Percentiles rank a stretch among this genome's conserved stretches.
Evolutionary conservation across 805 yeast species (phyloP).

Genomic region (Candida adriatica): DNA sequence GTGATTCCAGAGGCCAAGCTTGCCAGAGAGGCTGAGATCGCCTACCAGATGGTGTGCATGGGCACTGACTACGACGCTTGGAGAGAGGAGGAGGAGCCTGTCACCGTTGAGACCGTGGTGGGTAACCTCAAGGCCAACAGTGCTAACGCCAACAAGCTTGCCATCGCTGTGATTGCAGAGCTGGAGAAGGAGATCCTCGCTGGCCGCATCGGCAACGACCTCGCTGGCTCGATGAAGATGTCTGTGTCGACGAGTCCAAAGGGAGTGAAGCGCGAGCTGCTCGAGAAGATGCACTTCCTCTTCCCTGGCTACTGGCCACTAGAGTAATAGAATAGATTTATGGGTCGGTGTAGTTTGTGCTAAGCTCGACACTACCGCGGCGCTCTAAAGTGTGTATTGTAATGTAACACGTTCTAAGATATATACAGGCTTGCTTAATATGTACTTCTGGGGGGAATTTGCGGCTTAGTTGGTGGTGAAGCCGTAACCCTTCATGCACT

Average conservation of each 20-base stretch:
- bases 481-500: slow-evolving; percentile 90
- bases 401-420: no score
- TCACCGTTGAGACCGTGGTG: slow-evolving; percentile 95
- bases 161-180: slow-evolving; percentile 59
- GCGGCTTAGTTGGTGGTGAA: slow-evolving; percentile 37
- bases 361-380: no score
- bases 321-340: no score
- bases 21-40: slow-evolving; percentile 94
- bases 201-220: slow-evolving; percentile 62
- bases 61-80: slow-evolving; percentile 98
- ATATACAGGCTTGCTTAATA: no score
- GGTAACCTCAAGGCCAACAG: slow-evolving; percentile 84
- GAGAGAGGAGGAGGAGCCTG: slow-evolving; percentile 94
- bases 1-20: slow-evolving; percentile 95
- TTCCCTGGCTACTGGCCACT: slow-evolving; percentile 88
- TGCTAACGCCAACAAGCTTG: slow-evolving; percentile 75
- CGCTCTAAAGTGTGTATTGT: no score
- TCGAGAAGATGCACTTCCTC: slow-evolving; percentile 75
- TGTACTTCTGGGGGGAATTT: neutral
- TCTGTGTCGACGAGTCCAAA: slow-evolving; percentile 71
- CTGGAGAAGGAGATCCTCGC: slow-evolving; percentile 54
- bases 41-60: slow-evolving; percentile 98
- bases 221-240: slow-evolving; percentile 70
- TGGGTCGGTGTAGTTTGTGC: no score
- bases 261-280: slow-evolving; percentile 65